Percentiles rank a stretch among this genome's conserved stretches.
Conservation (phyloP, 2,329 filamentous ascomycete species). For the Botrytis fabae region DNA sequence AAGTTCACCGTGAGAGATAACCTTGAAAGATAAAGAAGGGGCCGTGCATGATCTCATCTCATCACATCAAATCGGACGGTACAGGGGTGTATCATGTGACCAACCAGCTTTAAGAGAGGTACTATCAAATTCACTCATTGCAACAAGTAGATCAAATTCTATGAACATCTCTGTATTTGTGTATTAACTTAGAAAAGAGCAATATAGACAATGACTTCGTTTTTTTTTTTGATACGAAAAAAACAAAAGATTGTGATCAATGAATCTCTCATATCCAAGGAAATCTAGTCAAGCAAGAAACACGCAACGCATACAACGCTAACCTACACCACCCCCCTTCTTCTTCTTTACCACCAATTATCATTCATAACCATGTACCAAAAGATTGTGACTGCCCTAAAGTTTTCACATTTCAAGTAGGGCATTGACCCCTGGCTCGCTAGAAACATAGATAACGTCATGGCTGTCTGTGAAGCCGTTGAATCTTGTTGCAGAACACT, state of each 20-base stretch:
- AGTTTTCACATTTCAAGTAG: slow-evolving; percentile 51
- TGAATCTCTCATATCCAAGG: slow-evolving; percentile 4
- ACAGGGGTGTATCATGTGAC: background rate
- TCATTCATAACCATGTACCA: background rate
- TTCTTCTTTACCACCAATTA: background rate
- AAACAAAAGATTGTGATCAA: background rate
- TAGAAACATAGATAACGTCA: slow-evolving; percentile 91
- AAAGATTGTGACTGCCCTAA: background rate
- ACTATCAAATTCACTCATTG: background rate
- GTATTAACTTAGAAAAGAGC: background rate
- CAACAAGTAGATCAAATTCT: background rate
- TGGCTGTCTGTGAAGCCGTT: slow-evolving; percentile 94
- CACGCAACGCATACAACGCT: background rate
- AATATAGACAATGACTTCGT: background rate
- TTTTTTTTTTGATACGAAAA: background rate
- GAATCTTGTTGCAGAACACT: slow-evolving; percentile 96
- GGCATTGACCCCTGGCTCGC: slow-evolving; percentile 81
- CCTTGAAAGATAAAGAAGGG: background rate
- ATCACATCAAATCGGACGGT: background rate
- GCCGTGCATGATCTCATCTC: slow-evolving; percentile 3
- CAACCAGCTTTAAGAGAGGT: background rate
- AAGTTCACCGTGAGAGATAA: slow-evolving; percentile 4
- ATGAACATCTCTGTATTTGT: background rate
- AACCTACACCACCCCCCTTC: background rate
- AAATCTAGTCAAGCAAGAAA: slow-evolving; percentile 8